Percentiles rank a stretch among this genome's conserved stretches.
Evolutionary conservation across 2,329 filamentous ascomycete genomes (phyloP).

Genomic region (Pseudophaeomoniella oleicola): DNA sequence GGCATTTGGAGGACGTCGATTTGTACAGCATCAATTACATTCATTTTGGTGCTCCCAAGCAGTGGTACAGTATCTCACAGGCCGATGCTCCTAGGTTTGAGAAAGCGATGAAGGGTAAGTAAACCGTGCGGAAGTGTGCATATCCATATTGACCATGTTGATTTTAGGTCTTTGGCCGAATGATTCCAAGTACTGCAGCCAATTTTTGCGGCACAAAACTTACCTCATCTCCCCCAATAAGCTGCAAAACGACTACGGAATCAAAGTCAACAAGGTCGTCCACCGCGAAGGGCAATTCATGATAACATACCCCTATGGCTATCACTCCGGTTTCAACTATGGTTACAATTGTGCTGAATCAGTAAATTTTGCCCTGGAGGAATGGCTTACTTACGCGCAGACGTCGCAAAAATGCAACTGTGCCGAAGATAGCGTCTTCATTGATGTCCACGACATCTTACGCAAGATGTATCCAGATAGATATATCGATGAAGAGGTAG

Average conservation of each 20-base stretch:
- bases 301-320: conserved; percentile 95
- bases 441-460: conserved; percentile 91
- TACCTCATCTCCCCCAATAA: conserved; percentile 89
- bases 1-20: conserved; percentile 97
- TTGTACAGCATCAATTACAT: conserved; percentile 99
- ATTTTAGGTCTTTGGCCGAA: conserved; percentile 63
- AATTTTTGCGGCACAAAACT: conserved; percentile 94
- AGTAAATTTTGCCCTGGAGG: conserved; percentile 92
- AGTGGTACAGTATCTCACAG: conserved; percentile 99
- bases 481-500: conserved; percentile 25
- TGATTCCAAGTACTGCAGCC: conserved; percentile 88
- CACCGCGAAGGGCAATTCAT: conserved; percentile 97
- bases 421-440: conserved; percentile 95
- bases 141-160: conserved; percentile 7
- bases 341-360: conserved; percentile 98
- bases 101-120: conserved; percentile 68
- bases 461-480: conserved; percentile 77
- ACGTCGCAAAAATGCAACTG: conserved; percentile 96
- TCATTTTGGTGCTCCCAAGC: conserved; percentile 94
- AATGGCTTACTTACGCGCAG: conserved; percentile 88
- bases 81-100: conserved; percentile 88
- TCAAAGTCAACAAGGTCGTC: conserved; percentile 90
- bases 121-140: neutral
- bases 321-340: conserved; percentile 94
- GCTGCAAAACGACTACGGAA: conserved; percentile 75